Evolutionary conservation across 116 monocot species (phyloP).

Genomic region (Dioscorea cayenensis): DNA sequence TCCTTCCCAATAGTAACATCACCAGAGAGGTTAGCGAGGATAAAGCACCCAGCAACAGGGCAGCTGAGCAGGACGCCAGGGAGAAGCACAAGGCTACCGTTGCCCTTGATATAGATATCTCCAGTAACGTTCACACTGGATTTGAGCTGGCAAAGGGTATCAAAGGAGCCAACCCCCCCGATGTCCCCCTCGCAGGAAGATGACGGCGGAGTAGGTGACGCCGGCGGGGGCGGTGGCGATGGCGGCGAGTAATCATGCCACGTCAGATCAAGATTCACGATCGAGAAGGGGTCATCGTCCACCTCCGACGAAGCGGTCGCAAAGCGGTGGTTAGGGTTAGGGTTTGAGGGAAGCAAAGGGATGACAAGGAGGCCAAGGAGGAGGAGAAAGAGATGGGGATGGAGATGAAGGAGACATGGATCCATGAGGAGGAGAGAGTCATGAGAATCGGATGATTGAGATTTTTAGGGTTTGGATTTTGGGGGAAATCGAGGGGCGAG

Average conservation of each 20-base stretch:
- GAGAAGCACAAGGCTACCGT: conserved; percentile 61
- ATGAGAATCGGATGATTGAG: background rate
- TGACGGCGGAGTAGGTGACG: conserved; percentile 48
- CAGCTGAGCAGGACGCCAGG: conserved; percentile 56
- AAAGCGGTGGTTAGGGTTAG: conserved; percentile 17
- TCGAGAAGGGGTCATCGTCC: conserved; percentile 25
- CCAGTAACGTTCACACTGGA: conserved; percentile 30
- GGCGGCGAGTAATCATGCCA: conserved; percentile 85
- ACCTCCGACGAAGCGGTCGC: background rate
- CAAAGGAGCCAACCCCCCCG: conserved; percentile 69
- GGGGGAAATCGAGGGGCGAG: conserved; percentile 5
- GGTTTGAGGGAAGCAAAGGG: background rate
- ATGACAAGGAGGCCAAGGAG: conserved; percentile 13
- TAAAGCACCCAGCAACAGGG: conserved; percentile 50
- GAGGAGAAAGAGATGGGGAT: conserved; percentile 21
- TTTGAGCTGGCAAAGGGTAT: conserved; percentile 66
- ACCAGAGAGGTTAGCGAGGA: conserved; percentile 53
- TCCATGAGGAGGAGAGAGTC: conserved; percentile 2
- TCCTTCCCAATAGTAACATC: conserved; percentile 34
- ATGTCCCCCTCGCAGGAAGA: conserved; percentile 73
- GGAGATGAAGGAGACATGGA: background rate
- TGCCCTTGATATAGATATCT: conserved; percentile 59
- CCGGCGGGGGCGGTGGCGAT: conserved; percentile 54
- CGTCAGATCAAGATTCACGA: conserved; percentile 24
- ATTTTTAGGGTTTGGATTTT: conserved; percentile 2